Percentiles rank a stretch among this genome's conserved stretches.
These are phyloP conservation scores for Fraxinus angustifolia DNA, from an alignment of 305 asterid genomes.

Conservation along the genomic window DNA sequence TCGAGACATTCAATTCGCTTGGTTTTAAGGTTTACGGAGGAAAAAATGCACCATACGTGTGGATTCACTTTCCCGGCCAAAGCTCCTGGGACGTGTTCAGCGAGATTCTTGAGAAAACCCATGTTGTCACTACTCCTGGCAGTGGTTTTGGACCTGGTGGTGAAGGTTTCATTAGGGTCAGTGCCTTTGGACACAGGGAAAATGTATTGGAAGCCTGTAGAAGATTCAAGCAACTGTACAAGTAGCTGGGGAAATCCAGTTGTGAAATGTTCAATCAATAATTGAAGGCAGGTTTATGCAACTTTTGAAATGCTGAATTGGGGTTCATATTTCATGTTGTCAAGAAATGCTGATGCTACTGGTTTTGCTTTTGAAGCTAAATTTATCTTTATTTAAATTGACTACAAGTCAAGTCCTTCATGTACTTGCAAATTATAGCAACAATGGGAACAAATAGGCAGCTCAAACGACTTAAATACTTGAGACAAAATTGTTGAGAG, in stretches of 20 bases:
- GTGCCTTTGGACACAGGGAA: conserved; percentile 88
- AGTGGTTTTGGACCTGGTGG: conserved; percentile 98
- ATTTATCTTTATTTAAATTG: not conserved
- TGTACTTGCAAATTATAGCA: not conserved
- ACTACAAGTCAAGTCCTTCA: not conserved
- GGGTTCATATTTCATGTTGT: not conserved
- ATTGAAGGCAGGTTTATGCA: not conserved
- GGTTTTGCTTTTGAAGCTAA: not conserved
- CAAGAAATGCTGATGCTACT: not conserved
- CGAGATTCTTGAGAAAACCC: conserved; percentile 90
- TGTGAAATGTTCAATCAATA: not conserved
- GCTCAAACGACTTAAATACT: not conserved
- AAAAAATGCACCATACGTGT: conserved; percentile 80
- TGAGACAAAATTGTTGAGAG: not conserved
- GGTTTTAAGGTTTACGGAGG: conserved; percentile 94
- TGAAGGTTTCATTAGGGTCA: conserved; percentile 86
- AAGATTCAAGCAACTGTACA: conserved; percentile 90
- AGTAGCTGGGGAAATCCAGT: conserved; percentile 27
- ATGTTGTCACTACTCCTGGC: conserved; percentile 91
- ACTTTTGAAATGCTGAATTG: not conserved
- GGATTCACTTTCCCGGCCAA: conserved; percentile 86
- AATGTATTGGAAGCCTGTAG: conserved; percentile 91
- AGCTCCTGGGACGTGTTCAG: conserved; percentile 94
- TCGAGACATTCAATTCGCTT: conserved; percentile 73
- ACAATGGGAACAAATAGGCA: not conserved